Conservation (phyloP, 139 green algal genomes). For the Volvox africanus region DNA sequence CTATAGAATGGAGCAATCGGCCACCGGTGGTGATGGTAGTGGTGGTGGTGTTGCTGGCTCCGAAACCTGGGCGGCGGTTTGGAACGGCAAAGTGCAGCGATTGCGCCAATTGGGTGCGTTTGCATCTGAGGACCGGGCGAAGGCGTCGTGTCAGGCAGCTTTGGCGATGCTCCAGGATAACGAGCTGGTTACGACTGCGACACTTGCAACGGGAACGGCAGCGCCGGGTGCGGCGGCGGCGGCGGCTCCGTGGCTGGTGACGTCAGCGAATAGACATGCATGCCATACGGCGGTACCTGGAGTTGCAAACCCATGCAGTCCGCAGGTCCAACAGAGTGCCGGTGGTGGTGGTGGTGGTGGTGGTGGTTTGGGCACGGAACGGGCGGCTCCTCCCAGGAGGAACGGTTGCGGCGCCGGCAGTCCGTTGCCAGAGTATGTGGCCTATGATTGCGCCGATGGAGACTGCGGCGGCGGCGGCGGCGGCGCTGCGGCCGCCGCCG, state of each 20-base stretch:
- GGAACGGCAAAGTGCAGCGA: conserved; percentile 27
- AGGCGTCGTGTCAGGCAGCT: conserved; percentile 12
- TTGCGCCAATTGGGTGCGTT: conserved; percentile 17
- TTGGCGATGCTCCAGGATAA: conserved; percentile 24
- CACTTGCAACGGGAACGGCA: not conserved
- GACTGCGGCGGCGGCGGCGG: not conserved
- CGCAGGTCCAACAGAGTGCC: too few relatives aligned
- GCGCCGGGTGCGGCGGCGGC: not conserved
- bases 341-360: too few relatives aligned
- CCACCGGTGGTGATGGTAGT: too few relatives aligned
- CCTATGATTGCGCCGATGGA: not conserved
- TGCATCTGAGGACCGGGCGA: not conserved
- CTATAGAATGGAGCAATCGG: not conserved
- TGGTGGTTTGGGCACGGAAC: too few relatives aligned
- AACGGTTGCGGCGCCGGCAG: not conserved
- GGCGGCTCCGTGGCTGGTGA: not conserved
- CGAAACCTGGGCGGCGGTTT: conserved; percentile 2
- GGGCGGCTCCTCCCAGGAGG: too few relatives aligned
- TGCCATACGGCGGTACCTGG: too few relatives aligned
- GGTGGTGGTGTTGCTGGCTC: not conserved
- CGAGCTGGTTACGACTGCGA: not conserved
- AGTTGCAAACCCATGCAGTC: too few relatives aligned
- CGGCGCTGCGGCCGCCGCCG: not conserved
- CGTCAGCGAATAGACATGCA: not conserved
- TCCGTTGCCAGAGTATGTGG: not conserved